Conservation (phyloP, 2,329 filamentous ascomycete genomes). For the Hirsutella rhossiliensis region DNA sequence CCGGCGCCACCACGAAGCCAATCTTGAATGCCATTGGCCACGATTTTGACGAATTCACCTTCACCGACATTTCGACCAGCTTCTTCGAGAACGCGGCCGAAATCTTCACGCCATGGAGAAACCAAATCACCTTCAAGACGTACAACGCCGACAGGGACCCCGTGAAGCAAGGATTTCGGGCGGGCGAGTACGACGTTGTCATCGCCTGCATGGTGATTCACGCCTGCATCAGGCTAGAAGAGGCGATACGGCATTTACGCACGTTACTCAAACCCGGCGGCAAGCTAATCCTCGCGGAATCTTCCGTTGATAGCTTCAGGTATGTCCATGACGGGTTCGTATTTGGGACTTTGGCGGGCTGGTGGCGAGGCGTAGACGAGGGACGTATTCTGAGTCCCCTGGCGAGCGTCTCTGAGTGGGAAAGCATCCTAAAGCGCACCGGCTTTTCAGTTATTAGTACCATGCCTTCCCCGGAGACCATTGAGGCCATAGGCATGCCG, state of each 20-base stretch:
- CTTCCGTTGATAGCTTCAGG: constrained; percentile 6
- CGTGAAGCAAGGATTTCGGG: constrained; percentile 15
- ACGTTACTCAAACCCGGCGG: constrained; percentile 30
- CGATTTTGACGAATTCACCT: constrained; percentile 24
- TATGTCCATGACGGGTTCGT: neutral
- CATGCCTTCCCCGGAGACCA: neutral
- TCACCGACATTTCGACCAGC: constrained; percentile 26
- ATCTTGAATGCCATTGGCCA: constrained; percentile 19
- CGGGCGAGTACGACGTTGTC: constrained; percentile 21
- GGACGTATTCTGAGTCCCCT: constrained; percentile 4
- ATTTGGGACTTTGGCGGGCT: constrained; percentile 12
- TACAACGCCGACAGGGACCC: constrained; percentile 12
- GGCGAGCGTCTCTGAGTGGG: neutral
- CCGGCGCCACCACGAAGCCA: constrained; percentile 22
- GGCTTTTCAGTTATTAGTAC: constrained; percentile 5
- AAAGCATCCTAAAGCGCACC: neutral
- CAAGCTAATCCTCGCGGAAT: constrained; percentile 30
- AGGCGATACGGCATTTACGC: constrained; percentile 17
- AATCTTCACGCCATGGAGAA: constrained; percentile 10
- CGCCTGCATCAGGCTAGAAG: constrained; percentile 5
- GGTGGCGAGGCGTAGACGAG: constrained; percentile 15
- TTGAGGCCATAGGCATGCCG: neutral
- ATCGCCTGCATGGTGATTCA: constrained; percentile 17
- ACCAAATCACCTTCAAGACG: constrained; percentile 5
- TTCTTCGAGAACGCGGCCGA: constrained; percentile 24